These are phyloP conservation scores for Blastobotrys malaysiensis DNA, from an alignment of 1,139 yeast species.

Conservation along the genomic window DNA sequence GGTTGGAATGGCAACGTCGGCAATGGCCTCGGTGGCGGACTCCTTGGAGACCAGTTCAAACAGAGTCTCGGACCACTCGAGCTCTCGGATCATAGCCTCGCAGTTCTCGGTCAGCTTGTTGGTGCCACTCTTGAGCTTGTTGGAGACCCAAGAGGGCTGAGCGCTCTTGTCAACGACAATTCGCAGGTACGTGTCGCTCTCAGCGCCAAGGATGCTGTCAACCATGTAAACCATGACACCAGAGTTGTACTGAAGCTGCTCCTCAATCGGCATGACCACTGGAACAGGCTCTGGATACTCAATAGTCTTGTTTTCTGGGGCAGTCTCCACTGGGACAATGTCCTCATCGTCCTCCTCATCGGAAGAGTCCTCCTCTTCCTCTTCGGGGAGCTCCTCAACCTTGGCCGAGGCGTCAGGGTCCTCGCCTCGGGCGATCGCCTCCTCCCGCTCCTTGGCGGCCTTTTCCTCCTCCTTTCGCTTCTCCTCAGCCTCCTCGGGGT, in stretches of 20 bases:
- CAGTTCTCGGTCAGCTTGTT: constrained; percentile 54
- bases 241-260: constrained; percentile 51
- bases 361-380: constrained; percentile 25
- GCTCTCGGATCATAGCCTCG: constrained; percentile 68
- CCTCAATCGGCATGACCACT: constrained; percentile 55
- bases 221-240: constrained; percentile 75
- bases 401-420: constrained; percentile 31
- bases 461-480: constrained; percentile 37
- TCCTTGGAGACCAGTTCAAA: constrained; percentile 53
- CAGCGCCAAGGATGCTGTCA: constrained; percentile 39
- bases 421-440: constrained; percentile 24
- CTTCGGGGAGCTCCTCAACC: constrained; percentile 20
- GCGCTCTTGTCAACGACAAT: constrained; percentile 71
- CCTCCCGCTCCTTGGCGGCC: constrained; percentile 28
- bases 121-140: constrained; percentile 39
- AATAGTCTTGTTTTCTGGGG: not conserved
- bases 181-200: constrained; percentile 58
- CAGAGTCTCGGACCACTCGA: constrained; percentile 63
- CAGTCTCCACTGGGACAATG: constrained; percentile 24
- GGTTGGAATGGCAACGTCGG: constrained; percentile 65
- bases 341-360: constrained; percentile 28
- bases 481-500: constrained; percentile 65
- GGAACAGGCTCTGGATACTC: constrained; percentile 37
- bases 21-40: constrained; percentile 46
- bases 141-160: constrained; percentile 53